Percentiles rank a stretch among this genome's conserved stretches.
These are phyloP conservation scores for Grifola frondosa DNA, from an alignment of 1,284 basidiomycete species.

Conservation along the genomic window DNA sequence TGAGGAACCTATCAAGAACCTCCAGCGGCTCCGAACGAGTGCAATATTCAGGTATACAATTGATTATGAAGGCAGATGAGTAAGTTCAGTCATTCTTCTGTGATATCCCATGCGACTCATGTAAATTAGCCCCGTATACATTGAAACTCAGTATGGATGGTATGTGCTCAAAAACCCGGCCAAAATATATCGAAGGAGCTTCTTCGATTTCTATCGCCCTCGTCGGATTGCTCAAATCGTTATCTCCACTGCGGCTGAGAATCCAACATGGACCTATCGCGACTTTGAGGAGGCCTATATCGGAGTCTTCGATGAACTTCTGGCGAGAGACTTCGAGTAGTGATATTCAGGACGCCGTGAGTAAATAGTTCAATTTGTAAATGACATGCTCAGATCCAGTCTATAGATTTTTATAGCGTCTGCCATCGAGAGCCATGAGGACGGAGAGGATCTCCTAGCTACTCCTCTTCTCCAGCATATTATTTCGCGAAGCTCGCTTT, in stretches of 20 bases:
- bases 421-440: conserved; percentile 1
- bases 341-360: conserved; percentile 17
- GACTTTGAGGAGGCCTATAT: conserved; percentile 14
- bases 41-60: conserved; percentile 35
- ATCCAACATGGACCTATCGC: conserved; percentile 5
- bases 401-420: conserved; percentile 6
- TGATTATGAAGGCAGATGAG: conserved; percentile 40
- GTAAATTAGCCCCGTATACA: conserved; percentile 50
- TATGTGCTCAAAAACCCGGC: conserved; percentile 56
- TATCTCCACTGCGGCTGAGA: conserved; percentile 24
- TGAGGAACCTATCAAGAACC: conserved; percentile 16
- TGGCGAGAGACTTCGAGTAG: background rate
- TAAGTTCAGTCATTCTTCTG: conserved; percentile 23
- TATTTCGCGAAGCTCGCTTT: background rate
- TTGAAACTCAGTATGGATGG: conserved; percentile 60
- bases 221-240: conserved; percentile 49
- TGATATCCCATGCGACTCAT: background rate
- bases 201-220: conserved; percentile 47
- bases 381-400: background rate
- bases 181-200: conserved; percentile 43
- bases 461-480: conserved; percentile 1
- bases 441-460: background rate
- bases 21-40: conserved; percentile 36
- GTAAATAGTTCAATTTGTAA: background rate
- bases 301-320: conserved; percentile 14